Evolutionary conservation across 2,329 filamentous ascomycete species (phyloP).

Genomic region (Pseudohalonectria lignicola): DNA sequence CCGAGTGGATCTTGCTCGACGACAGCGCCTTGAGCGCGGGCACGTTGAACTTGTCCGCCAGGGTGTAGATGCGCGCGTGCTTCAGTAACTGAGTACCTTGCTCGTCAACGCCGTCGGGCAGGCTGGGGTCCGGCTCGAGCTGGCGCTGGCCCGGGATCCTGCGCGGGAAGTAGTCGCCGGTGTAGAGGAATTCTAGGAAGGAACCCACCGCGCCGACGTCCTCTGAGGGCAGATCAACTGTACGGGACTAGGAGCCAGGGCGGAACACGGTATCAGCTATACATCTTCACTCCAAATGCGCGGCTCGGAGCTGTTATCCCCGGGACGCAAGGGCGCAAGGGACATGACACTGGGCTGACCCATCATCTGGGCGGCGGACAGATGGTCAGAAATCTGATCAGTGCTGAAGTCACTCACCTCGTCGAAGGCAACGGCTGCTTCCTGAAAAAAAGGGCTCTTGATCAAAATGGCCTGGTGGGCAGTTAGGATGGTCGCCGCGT

Average conservation of each 20-base stretch:
- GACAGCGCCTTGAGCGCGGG: slow-evolving; percentile 62
- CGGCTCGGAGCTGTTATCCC: no score
- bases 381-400: no score
- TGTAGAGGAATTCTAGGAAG: slow-evolving; percentile 78
- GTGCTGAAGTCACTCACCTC: no score
- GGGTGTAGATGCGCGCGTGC: slow-evolving; percentile 81
- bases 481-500: slow-evolving; percentile 50
- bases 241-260: slow-evolving; percentile 36
- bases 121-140: slow-evolving; percentile 57
- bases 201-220: slow-evolving; percentile 65
- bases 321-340: slow-evolving; percentile 2
- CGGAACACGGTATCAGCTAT: no score
- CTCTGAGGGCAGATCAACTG: slow-evolving; percentile 57
- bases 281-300: no score
- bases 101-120: slow-evolving; percentile 55
- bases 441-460: slow-evolving; percentile 64
- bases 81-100: slow-evolving; percentile 76
- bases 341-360: not conserved
- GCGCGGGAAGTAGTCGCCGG: slow-evolving; percentile 74
- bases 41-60: slow-evolving; percentile 69
- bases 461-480: slow-evolving; percentile 70
- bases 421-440: no score
- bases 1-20: slow-evolving; percentile 83
- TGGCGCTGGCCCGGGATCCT: slow-evolving; percentile 50
- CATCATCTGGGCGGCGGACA: no score